phyloP scores from a whole-genome alignment of 305 asterid species.

The Solanum hybrid region DNA sequence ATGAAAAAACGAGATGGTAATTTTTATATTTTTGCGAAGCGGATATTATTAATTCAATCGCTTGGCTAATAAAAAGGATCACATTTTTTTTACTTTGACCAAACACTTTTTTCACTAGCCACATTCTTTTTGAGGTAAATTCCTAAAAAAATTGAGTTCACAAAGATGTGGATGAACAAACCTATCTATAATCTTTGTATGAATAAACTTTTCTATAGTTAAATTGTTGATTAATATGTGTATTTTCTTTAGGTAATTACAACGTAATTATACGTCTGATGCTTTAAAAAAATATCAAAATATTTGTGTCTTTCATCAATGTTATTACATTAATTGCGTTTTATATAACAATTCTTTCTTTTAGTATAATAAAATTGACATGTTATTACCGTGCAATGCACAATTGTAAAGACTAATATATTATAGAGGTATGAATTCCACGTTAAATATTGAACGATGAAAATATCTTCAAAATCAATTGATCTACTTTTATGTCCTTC shows the following conservation, averaged over 20 bases:
- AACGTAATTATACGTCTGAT: not conserved
- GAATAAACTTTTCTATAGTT: not conserved
- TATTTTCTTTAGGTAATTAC: not conserved
- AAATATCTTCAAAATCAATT: not conserved
- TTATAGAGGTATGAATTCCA: not conserved
- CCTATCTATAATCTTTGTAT: not conserved
- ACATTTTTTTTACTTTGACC: not conserved
- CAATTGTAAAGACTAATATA: not conserved
- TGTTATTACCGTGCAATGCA: not conserved
- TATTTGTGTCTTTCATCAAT: not conserved
- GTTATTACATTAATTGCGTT: not conserved
- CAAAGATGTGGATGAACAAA: not conserved
- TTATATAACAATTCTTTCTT: not conserved
- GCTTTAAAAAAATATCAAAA: not conserved
- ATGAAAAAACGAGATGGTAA: not conserved
- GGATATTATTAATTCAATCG: no score
- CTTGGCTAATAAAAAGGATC: not conserved
- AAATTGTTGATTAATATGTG: not conserved
- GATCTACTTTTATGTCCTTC: not conserved
- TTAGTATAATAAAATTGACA: not conserved
- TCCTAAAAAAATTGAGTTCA: not conserved
- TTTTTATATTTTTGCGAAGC: no score
- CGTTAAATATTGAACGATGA: not conserved
- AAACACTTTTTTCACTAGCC: not conserved
- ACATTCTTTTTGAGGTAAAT: not conserved